Conservation (phyloP, 2,329 filamentous ascomycete species). For the Arthrobotrys pseudoclavata region DNA sequence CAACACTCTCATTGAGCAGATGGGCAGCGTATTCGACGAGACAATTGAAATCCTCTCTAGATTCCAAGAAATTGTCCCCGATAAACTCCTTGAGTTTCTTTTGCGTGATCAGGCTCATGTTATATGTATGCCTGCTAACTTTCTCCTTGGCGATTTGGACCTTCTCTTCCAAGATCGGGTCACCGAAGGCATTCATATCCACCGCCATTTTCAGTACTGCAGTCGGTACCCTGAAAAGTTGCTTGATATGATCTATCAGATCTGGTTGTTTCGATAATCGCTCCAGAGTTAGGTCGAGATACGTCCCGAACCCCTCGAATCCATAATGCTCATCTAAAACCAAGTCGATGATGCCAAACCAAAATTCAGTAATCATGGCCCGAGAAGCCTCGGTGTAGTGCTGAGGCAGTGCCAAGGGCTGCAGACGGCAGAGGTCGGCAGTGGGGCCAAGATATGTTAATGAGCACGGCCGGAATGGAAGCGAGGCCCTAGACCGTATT, state of each 20-base stretch:
- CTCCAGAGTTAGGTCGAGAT: constrained; percentile 58
- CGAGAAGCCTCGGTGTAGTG: constrained; percentile 41
- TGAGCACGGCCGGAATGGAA: constrained; percentile 26
- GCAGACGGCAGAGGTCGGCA: constrained; percentile 40
- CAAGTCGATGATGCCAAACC: constrained; percentile 51
- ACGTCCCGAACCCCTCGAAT: constrained; percentile 55
- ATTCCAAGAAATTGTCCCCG: constrained; percentile 39
- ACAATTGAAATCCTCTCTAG: constrained; percentile 55
- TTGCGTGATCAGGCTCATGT: constrained; percentile 59
- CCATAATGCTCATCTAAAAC: constrained; percentile 61
- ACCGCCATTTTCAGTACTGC: constrained; percentile 40
- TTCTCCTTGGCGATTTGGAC: constrained; percentile 44
- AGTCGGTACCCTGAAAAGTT: constrained; percentile 37
- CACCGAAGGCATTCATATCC: constrained; percentile 51
- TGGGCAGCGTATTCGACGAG: constrained; percentile 52
- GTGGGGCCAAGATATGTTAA: constrained; percentile 23
- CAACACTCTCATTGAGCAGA: constrained; percentile 47
- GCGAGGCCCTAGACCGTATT: constrained; percentile 3
- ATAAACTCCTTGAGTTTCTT: constrained; percentile 59
- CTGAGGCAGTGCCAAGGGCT: constrained; percentile 45
- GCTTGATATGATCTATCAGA: constrained; percentile 44
- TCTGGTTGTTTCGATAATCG: constrained; percentile 61
- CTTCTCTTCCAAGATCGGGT: constrained; percentile 58
- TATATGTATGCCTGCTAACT: constrained; percentile 52
- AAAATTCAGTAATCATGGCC: constrained; percentile 40